Evolutionary conservation across 805 yeast species (phyloP), one percentile per base, ranked within the genome.

Genomic region (Schwanniomyces pseudopolymorphus): DNA sequence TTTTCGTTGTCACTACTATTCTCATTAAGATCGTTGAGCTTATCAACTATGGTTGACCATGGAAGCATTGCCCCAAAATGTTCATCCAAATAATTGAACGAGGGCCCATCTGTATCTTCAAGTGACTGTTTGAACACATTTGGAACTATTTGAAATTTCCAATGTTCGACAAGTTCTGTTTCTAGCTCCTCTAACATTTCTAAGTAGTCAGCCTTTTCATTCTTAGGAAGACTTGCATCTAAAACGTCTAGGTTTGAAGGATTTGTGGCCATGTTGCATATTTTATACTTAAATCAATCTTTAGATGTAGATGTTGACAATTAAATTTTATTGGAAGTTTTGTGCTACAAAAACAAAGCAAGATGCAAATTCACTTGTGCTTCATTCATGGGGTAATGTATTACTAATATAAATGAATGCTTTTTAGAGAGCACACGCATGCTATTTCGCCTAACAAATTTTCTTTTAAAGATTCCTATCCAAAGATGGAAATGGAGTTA

Each of bases 121-220:
- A 65, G 61, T 40, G 74, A 66, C 57, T 79, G 84, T 49, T 68
- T 64, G 62, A 79, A 78, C 44, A 64, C 58, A 1, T 70, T 74
- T 0, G 69, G 66, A 4, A 76, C 78, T 3, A 64, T 57, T 46
- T 72, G 75, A 48, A 66, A 71, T 24, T 49, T 53, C 77, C 77
- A 72, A 38, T 56, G 51, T 9, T 49, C 26, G 2, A 51, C 48
- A 6, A 46, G 31, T 20, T 44, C 38, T 28, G 21, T 26, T 24
- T 50, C 49, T 9, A 52, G 46, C 17, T 48, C 39, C 5, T 43
- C 46, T 14, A 49, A 40, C 8, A 50, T 51, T 7, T 31, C 35
- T 7, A 33, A 19, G 47, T 60, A 65, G 5, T 52, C 55, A 9
- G 19, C 40, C 4, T 49, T 38, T 42, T 63, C 67, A 9, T 52